Conservation (phyloP, 306 rosid genomes). For the Lagenaria siceraria region DNA sequence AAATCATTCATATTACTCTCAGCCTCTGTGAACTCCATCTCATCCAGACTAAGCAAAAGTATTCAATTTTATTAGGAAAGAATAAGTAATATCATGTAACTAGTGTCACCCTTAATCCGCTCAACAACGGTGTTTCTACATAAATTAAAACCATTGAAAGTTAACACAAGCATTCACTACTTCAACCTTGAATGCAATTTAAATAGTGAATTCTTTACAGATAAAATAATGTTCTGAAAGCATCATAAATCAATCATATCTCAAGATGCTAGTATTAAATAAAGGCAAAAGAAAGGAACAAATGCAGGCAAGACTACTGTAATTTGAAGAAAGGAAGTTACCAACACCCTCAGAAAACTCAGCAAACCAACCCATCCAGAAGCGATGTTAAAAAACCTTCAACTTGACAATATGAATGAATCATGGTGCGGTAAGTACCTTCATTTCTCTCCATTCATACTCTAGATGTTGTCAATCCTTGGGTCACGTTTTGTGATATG, state of each 20-base stretch:
- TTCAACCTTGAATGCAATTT: slow-evolving; percentile 26
- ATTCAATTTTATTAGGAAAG: slow-evolving; percentile 23
- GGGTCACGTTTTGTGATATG: slow-evolving; percentile 18
- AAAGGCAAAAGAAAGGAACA: slow-evolving; percentile 19
- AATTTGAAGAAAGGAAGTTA: slow-evolving; percentile 11
- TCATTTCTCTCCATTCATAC: background rate
- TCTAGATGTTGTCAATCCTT: slow-evolving; percentile 16
- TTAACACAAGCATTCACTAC: slow-evolving; percentile 14
- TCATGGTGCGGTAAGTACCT: slow-evolving; percentile 9
- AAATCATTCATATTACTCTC: no score
- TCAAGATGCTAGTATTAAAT: slow-evolving; percentile 9
- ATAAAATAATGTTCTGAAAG: slow-evolving; percentile 23
- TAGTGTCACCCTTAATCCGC: background rate
- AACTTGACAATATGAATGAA: slow-evolving; percentile 33
- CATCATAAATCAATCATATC: background rate
- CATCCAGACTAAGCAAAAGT: background rate
- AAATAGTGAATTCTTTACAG: slow-evolving; percentile 37
- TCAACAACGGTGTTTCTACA: slow-evolving; percentile 21
- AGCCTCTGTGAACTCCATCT: no score
- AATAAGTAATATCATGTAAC: slow-evolving; percentile 15
- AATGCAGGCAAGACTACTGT: slow-evolving; percentile 20
- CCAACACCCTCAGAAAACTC: slow-evolving; percentile 19
- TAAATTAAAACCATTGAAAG: slow-evolving; percentile 34
- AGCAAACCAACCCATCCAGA: slow-evolving; percentile 25
- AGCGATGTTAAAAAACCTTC: slow-evolving; percentile 45